These are phyloP conservation scores for Alternaria sp. DNA, from an alignment of 2,329 filamentous ascomycete genomes.

Conservation along the genomic window DNA sequence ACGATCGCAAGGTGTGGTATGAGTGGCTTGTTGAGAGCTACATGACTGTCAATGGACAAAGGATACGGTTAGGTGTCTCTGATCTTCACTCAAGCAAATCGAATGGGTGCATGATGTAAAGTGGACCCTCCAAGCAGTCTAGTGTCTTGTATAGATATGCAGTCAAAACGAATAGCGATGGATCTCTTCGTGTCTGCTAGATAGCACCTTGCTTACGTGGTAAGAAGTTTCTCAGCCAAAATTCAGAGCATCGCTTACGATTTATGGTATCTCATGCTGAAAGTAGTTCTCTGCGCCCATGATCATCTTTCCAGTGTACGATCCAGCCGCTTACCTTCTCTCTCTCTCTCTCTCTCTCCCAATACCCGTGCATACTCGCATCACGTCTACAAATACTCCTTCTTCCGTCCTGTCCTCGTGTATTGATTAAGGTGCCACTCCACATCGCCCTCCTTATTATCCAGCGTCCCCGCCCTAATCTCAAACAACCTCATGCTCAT, in stretches of 20 bases:
- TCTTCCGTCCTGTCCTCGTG: slow-evolving; percentile 91
- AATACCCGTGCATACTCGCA: neutral
- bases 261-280: slow-evolving; percentile 6
- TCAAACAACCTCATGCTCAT: slow-evolving; percentile 99
- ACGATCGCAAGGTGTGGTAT: slow-evolving; percentile 97
- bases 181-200: neutral
- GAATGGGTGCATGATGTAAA: slow-evolving; percentile 52
- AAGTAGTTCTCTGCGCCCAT: slow-evolving; percentile 1
- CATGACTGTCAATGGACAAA: slow-evolving; percentile 66
- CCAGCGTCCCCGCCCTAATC: slow-evolving; percentile 87
- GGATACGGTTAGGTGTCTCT: slow-evolving; percentile 68
- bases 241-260: slow-evolving; percentile 1
- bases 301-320: neutral
- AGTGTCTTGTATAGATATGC: neutral
- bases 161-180: neutral
- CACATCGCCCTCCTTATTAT: slow-evolving; percentile 93
- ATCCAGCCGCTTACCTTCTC: neutral
- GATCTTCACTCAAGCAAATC: slow-evolving; percentile 52
- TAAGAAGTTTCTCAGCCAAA: neutral
- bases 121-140: neutral
- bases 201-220: neutral
- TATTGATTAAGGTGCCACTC: slow-evolving; percentile 98
- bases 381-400: slow-evolving; percentile 77
- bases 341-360: neutral
- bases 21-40: slow-evolving; percentile 96